Evolutionary conservation across 139 green algal genomes (phyloP), one percentile per base, ranked within the genome.

Genomic region (Chlorella sp.): DNA sequence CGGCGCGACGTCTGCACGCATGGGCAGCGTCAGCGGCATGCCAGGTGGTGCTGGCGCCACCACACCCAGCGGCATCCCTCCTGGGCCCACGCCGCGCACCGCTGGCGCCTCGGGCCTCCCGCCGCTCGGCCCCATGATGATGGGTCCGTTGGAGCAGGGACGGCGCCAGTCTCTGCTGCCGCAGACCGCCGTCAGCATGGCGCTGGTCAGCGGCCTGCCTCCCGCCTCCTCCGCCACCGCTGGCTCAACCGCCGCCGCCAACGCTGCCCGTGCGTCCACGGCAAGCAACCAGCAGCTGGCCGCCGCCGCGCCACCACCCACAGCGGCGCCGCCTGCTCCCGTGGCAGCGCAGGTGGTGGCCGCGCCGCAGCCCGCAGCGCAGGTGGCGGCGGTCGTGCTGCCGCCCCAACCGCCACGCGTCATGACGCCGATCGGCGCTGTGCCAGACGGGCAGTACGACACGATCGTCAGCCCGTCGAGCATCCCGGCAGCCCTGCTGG

Each of bases 121-220:
- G 31, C 69, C 3, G 42, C 49, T 26, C 20, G 14, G 65, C 30
- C 69, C 26, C 22, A 17, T 50, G 69, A 30, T 31, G 0, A 69
- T 69, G n/a, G 63, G 63, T 26, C 63, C 63, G n/a, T 32, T 69
- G 63, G 63, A 69, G 33, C 63, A 69, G 20, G 63, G 63, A 3
- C 20, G 63, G 27, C 63, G 63, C 32, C 63, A 69, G 32, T 69
- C 63, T 2, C 63, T 69, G 23, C 30, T 69, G 63, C 63, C 63
- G 2, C 63, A 69, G 63, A 69, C 63, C 20, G 32, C 63, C 2
- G 31, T 32, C 20, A 51, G 31, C 3, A 35, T 69, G 63, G 63
- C 63, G 2, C 31, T 69, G 20, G 17, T 24, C 14, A 51, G 5
- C 31, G 63, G 63, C 6, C 63, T 69, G 32, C 63, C 63, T 3